Evolutionary conservation across 2,329 filamentous ascomycete species (phyloP).

Genomic region (Ascochyta rabiei): DNA sequence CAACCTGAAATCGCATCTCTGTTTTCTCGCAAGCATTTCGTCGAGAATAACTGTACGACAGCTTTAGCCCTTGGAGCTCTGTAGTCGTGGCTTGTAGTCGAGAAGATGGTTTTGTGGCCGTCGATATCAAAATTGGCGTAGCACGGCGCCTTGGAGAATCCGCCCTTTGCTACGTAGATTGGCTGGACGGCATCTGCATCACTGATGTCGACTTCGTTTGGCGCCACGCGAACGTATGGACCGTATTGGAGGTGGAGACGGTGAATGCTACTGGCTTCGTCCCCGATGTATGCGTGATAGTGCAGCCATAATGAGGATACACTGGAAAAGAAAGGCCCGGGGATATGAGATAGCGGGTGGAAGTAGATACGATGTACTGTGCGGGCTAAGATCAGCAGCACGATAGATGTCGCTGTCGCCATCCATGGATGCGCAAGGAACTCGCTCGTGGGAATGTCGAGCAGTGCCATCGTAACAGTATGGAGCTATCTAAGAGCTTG

Average conservation of each 20-base stretch:
- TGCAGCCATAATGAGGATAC: conserved; percentile 34
- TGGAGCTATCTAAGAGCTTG: not conserved
- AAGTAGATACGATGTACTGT: conserved; percentile 31
- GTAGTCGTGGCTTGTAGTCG: conserved; percentile 50
- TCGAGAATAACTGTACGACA: conserved; percentile 58
- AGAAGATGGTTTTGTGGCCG: conserved; percentile 62
- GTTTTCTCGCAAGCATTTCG: conserved; percentile 51
- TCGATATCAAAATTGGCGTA: conserved; percentile 65
- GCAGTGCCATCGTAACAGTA: not conserved
- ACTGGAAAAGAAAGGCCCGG: conserved; percentile 32
- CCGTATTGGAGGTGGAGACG: conserved; percentile 31
- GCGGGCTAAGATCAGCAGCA: conserved; percentile 18
- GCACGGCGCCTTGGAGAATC: conserved; percentile 59
- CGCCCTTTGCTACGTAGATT: conserved; percentile 60
- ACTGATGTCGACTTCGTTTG: conserved; percentile 36
- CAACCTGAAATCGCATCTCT: conserved; percentile 50
- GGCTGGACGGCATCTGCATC: conserved; percentile 51
- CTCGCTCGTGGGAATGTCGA: not conserved
- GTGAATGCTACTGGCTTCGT: conserved; percentile 32
- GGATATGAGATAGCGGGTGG: conserved; percentile 32
- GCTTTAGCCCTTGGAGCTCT: conserved; percentile 57
- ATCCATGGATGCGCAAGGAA: not conserved
- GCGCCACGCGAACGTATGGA: conserved; percentile 33
- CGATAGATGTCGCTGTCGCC: not conserved
- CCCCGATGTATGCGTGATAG: conserved; percentile 37